Evolutionary conservation across 1,284 basidiomycete genomes (phyloP).

Genomic region (Ceratobasidium sp.): DNA sequence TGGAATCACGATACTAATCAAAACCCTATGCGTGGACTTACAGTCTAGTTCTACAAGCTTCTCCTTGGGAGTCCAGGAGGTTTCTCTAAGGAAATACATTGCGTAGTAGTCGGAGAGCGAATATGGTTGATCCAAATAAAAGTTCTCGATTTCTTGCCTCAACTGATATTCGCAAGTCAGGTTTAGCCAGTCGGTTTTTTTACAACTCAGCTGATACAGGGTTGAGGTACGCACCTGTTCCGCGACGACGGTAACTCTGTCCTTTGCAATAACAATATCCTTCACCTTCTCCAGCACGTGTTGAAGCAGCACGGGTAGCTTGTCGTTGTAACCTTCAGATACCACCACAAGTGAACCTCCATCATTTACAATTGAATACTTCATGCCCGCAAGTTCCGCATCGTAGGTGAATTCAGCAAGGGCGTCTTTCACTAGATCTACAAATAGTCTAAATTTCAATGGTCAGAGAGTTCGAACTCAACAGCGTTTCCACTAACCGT

Average conservation of each 20-base stretch:
- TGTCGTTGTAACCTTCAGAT: slow-evolving; percentile 94
- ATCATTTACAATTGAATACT: slow-evolving; percentile 78
- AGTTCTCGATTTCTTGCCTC: slow-evolving; percentile 85
- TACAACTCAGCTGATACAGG: slow-evolving; percentile 43
- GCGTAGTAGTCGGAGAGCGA: slow-evolving; percentile 84
- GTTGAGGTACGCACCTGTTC: slow-evolving; percentile 73
- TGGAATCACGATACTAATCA: slow-evolving; percentile 9
- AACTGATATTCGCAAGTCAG: slow-evolving; percentile 62
- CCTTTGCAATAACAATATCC: slow-evolving; percentile 74
- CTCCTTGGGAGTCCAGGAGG: slow-evolving; percentile 85
- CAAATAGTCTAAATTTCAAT: slow-evolving; percentile 72
- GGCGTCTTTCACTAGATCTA: slow-evolving; percentile 89
- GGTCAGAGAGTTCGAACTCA: slow-evolving; percentile 48
- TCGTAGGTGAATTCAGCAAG: slow-evolving; percentile 94
- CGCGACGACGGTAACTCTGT: slow-evolving; percentile 85
- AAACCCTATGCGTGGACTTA: slow-evolving; percentile 60
- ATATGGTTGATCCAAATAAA: slow-evolving; percentile 88
- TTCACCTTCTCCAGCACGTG: slow-evolving; percentile 82
- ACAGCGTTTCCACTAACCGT: slow-evolving; percentile 60
- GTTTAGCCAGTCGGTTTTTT: neutral
- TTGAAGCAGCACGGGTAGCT: slow-evolving; percentile 82
- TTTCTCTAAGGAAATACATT: slow-evolving; percentile 77
- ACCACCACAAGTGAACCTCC: slow-evolving; percentile 78
- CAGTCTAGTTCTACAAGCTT: slow-evolving; percentile 82
- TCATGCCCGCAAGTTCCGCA: slow-evolving; percentile 90